A percentile compares a stretch with the other conserved stretches of the same genome.
Conservation (phyloP, 192 early-diverging fungal species). For the Gaertneriomyces semiglobifer region DNA sequence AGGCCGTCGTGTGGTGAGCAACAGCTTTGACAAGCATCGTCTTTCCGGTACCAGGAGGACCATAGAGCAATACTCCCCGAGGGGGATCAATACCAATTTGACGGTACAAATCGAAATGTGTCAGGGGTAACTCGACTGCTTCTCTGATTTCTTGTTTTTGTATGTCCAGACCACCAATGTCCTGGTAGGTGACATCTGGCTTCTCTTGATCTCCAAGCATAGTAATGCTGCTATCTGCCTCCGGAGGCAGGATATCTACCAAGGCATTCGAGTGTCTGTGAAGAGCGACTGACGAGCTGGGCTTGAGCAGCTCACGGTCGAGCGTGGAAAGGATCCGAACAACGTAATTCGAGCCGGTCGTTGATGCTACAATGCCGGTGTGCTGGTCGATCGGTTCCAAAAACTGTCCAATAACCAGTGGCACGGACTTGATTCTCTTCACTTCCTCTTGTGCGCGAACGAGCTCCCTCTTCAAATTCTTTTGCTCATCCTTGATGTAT, state of each 20-base stretch:
- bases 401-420: slow-evolving; percentile 98
- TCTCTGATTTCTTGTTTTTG: slow-evolving; percentile 99
- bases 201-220: slow-evolving; percentile 64
- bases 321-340: slow-evolving; percentile 95
- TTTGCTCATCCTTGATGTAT: slow-evolving; percentile 99
- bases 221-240: slow-evolving; percentile 82
- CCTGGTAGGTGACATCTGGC: slow-evolving; percentile 93
- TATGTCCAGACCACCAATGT: slow-evolving; percentile 93
- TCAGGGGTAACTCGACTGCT: slow-evolving; percentile 95
- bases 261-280: slow-evolving; percentile 96
- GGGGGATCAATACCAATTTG: slow-evolving; percentile 99
- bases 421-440: slow-evolving; percentile 96
- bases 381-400: slow-evolving; percentile 95
- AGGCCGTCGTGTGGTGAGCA: slow-evolving; percentile 94
- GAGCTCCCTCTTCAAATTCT: slow-evolving; percentile 92
- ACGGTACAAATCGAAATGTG: slow-evolving; percentile 95
- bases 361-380: slow-evolving; percentile 92
- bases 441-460: slow-evolving; percentile 96
- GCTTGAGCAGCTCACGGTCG: slow-evolving; percentile 95
- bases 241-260: slow-evolving; percentile 96
- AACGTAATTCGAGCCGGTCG: slow-evolving; percentile 86
- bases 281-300: slow-evolving; percentile 86
- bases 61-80: slow-evolving; percentile 96
- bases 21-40: slow-evolving; percentile 99
- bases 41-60: slow-evolving; percentile 96